Percentiles rank a stretch among this genome's conserved stretches.
Conservation (phyloP, 352 stramenopile genomes). For the Phytopythium cucurbitacearum region DNA sequence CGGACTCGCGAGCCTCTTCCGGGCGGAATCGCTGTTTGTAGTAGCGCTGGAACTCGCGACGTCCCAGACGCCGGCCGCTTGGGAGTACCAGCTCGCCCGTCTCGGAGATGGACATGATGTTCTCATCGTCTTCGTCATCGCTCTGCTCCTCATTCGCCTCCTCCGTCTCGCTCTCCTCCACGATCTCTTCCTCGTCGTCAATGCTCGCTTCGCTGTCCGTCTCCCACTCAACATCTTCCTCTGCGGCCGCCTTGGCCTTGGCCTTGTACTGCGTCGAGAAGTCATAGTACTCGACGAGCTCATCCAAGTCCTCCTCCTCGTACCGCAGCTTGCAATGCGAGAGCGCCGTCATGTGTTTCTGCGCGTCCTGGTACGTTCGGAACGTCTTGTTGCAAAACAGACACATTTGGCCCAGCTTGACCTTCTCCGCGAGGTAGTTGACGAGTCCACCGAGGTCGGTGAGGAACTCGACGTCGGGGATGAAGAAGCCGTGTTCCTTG, state of each 20-base stretch:
- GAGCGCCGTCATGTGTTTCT: slow-evolving; percentile 94
- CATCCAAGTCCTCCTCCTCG: slow-evolving; percentile 88
- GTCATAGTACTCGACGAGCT: slow-evolving; percentile 90
- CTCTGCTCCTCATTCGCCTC: slow-evolving; percentile 41
- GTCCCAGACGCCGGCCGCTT: slow-evolving; percentile 80
- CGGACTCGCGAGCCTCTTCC: slow-evolving; percentile 67
- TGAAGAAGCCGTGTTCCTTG: slow-evolving; percentile 93
- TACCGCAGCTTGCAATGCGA: slow-evolving; percentile 91
- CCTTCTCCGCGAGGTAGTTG: slow-evolving; percentile 94
- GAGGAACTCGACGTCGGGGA: slow-evolving; percentile 93
- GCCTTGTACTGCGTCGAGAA: slow-evolving; percentile 68
- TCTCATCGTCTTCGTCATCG: slow-evolving; percentile 39
- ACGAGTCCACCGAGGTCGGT: slow-evolving; percentile 89
- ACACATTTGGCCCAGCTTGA: slow-evolving; percentile 93
- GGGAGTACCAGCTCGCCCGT: slow-evolving; percentile 87
- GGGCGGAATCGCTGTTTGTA: slow-evolving; percentile 88
- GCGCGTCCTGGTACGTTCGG: slow-evolving; percentile 80
- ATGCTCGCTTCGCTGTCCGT: slow-evolving; percentile 79
- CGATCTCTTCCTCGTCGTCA: slow-evolving; percentile 66
- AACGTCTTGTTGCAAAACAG: slow-evolving; percentile 96
- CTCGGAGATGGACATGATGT: slow-evolving; percentile 77
- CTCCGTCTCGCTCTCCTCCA: slow-evolving; percentile 45
- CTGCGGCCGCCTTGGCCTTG: slow-evolving; percentile 23
- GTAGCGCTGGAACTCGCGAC: slow-evolving; percentile 86
- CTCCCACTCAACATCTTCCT: slow-evolving; percentile 65